Conservation (phyloP, 1,284 basidiomycete species). For the Chalciporus sp. region DNA sequence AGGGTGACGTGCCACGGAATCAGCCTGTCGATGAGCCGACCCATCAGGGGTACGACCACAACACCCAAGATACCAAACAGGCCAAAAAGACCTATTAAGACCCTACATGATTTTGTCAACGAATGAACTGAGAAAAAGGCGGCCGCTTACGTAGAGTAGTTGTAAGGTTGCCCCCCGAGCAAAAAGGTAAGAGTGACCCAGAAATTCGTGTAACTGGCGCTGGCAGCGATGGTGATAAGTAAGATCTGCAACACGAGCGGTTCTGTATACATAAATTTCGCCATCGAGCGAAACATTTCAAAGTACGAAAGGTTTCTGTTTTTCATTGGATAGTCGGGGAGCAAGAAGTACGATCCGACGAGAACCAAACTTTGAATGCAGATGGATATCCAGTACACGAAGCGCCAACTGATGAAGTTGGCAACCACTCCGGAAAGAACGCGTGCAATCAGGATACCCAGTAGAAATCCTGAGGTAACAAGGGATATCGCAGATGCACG, state of each 20-base stretch:
- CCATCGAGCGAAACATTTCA: constrained; percentile 63
- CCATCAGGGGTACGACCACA: constrained; percentile 49
- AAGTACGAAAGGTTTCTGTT: constrained; percentile 56
- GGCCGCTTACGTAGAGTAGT: constrained; percentile 56
- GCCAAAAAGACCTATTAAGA: constrained; percentile 58
- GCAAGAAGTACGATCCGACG: constrained; percentile 50
- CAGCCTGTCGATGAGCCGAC: constrained; percentile 51
- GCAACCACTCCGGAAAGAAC: constrained; percentile 67
- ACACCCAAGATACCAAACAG: constrained; percentile 53
- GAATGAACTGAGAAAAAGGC: not conserved
- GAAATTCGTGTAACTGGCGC: constrained; percentile 60
- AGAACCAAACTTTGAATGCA: constrained; percentile 54
- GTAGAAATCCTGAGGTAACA: constrained; percentile 62
- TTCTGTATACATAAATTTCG: constrained; percentile 61
- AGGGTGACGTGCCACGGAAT: constrained; percentile 53
- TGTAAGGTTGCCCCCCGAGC: constrained; percentile 60
- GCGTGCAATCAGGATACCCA: constrained; percentile 66
- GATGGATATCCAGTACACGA: constrained; percentile 65
- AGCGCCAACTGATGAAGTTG: constrained; percentile 58
- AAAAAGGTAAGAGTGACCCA: constrained; percentile 76
- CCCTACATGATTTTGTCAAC: constrained; percentile 21
- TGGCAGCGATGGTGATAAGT: constrained; percentile 53
- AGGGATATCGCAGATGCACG: constrained; percentile 66
- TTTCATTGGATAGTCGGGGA: constrained; percentile 72
- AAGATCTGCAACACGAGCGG: constrained; percentile 65